Base-by-base conservation (phyloP, 345 rosid genomes). In the Fremontodendron californicum region DNA sequence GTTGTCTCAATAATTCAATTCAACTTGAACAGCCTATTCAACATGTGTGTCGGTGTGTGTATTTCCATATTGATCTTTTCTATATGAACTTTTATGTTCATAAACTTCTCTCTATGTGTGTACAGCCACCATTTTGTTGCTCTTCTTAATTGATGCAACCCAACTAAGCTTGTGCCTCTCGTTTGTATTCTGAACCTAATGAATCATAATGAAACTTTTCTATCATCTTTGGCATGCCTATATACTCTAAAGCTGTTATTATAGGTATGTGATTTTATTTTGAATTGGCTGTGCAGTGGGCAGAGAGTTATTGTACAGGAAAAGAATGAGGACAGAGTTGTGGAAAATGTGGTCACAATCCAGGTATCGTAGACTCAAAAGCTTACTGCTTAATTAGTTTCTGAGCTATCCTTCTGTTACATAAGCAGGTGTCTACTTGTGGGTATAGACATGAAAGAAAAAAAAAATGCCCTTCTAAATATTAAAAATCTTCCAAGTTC, bases 221-320 rank as follows among this genome's bases (percentile, higher is more conserved):
- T 16, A 66, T 62, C 46, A 51, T 71, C 19, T 66, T 65, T 37
- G 69, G 64, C n/a, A 21, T 8, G 15, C 37, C 6, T 29, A 21
- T 58, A 46, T 52, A 49, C 23, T 35, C 48, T 54, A 52, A 55
- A 63, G 49, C 45, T 58, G 55, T 51, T 78, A 43, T 51, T 55
- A 49, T 76, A 39, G 45, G 31, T 39, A 72, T 27, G 8, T 61
- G 46, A 63, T 77, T 29, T 49, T 82, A 43, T 51, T 63, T 70
- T 73, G 6, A 55, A 78, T 55, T 75, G 23, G 51, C 60, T 62
- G 21, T 87, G 83, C 83, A 95, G 99, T 68, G 96, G 57, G 68
- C 98, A 95, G 85, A 89, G 96, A 86, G 89, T 93, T 45, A 87
- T 89, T 10, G 78, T 95, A 51, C 92, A 88, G 78, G 96, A 93